Conservation (phyloP, 768 basidiomycete genomes). For the Steccherinum ochraceum region DNA sequence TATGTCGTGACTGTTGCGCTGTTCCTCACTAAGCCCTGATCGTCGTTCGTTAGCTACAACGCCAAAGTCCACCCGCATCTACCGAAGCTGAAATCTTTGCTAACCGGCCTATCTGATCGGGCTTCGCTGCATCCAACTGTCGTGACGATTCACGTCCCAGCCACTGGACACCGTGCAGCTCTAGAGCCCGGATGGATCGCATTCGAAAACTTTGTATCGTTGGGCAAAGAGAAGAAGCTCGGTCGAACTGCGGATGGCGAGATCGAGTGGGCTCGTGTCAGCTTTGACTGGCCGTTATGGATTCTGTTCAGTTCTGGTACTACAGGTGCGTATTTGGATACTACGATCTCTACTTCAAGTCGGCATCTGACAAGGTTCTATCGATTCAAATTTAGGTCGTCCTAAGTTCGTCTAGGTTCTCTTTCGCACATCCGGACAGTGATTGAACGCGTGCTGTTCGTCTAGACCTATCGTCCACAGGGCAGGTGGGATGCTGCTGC, state of each 20-base stretch:
- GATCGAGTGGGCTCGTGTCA: slow-evolving; percentile 53
- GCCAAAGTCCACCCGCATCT: slow-evolving; percentile 63
- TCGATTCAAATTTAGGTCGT: slow-evolving; percentile 12
- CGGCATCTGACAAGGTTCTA: slow-evolving; percentile 6
- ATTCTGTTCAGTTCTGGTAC: slow-evolving; percentile 83
- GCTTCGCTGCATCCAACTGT: slow-evolving; percentile 38
- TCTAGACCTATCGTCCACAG: slow-evolving; percentile 72
- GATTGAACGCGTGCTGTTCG: neutral
- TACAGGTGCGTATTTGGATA: slow-evolving; percentile 44
- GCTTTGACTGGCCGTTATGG: slow-evolving; percentile 80
- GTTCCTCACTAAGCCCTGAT: neutral
- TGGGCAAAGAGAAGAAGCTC: slow-evolving; percentile 38
- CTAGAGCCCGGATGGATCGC: slow-evolving; percentile 46
- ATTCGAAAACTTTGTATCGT: slow-evolving; percentile 48
- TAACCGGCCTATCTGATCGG: slow-evolving; percentile 41
- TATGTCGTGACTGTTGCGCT: slow-evolving; percentile 26
- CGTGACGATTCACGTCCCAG: slow-evolving; percentile 45
- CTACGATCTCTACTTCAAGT: neutral
- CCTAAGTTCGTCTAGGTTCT: slow-evolving; percentile 49
- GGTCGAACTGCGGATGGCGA: slow-evolving; percentile 49
- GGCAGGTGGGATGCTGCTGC: slow-evolving; percentile 72
- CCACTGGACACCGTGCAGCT: slow-evolving; percentile 23
- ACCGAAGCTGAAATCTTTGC: slow-evolving; percentile 53
- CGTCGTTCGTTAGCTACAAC: slow-evolving; percentile 48
- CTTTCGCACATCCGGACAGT: slow-evolving; percentile 6